phyloP scores from a whole-genome alignment of 1,284 basidiomycete genomes.

The Microbotryum saponariae region DNA sequence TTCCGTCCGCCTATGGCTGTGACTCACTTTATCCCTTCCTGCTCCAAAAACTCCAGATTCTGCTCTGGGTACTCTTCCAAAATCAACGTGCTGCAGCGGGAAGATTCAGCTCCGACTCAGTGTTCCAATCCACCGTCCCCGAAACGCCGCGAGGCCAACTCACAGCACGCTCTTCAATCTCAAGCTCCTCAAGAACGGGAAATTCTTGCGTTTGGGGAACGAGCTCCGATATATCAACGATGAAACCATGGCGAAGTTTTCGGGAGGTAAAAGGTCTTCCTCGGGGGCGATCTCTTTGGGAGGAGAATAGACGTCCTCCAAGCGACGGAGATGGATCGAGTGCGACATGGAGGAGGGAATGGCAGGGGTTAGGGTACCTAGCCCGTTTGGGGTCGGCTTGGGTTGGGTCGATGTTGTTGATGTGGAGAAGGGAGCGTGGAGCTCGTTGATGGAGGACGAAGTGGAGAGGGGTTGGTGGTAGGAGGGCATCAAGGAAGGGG shows the following conservation, averaged over 20 bases:
- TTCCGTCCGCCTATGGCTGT: no score
- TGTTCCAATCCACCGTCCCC: no score
- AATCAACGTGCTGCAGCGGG: slow-evolving; percentile 42
- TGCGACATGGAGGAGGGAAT: not conserved
- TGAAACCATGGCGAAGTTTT: slow-evolving; percentile 46
- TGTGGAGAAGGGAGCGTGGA: not conserved
- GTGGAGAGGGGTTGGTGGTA: not conserved
- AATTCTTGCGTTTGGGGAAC: slow-evolving; percentile 50
- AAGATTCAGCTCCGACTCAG: not conserved
- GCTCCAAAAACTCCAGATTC: slow-evolving; percentile 45
- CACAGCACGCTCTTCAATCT: slow-evolving; percentile 50
- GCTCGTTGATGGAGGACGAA: not conserved
- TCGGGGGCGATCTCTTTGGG: slow-evolving; percentile 6
- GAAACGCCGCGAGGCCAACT: slow-evolving; percentile 16
- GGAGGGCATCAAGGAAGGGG: slow-evolving; percentile 2
- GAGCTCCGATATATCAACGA: slow-evolving; percentile 47
- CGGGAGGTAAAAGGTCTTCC: slow-evolving; percentile 40
- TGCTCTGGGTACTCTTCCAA: slow-evolving; percentile 51
- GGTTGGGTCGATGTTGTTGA: no score
- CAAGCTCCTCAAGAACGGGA: slow-evolving; percentile 48
- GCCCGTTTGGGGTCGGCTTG: no score
- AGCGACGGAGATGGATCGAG: slow-evolving; percentile 1
- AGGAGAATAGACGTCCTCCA: slow-evolving; percentile 11
- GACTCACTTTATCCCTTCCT: slow-evolving; percentile 41
- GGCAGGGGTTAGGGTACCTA: slow-evolving; percentile 1